A percentile compares a stretch with the other conserved stretches of the same genome.
Conservation (phyloP, 2,329 filamentous ascomycete genomes). For the Blumeria hordei region DNA sequence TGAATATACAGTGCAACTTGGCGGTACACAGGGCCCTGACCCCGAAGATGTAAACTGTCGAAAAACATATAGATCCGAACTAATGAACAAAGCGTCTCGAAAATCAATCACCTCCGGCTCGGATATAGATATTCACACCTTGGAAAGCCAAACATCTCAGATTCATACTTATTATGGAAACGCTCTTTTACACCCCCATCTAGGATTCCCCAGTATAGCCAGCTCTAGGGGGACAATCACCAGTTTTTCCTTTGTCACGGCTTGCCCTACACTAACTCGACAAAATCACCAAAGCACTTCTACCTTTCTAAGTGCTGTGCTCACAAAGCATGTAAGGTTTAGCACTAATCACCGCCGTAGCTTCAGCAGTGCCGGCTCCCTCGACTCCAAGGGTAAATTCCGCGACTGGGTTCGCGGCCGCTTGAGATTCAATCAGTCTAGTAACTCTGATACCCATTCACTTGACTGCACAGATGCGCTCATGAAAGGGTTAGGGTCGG, state of each 20-base stretch:
- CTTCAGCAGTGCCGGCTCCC: neutral
- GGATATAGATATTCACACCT: slow-evolving; percentile 72
- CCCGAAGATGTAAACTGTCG: no score
- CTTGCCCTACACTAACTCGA: slow-evolving; percentile 28
- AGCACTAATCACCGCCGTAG: no score
- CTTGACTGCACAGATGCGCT: no score
- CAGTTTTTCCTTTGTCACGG: slow-evolving; percentile 27
- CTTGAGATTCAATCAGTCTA: slow-evolving; percentile 30
- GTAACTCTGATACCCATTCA: slow-evolving; percentile 7
- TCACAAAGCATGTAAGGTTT: slow-evolving; percentile 7
- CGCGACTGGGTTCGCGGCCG: slow-evolving; percentile 40
- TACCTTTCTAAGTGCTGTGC: slow-evolving; percentile 31
- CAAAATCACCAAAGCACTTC: slow-evolving; percentile 24
- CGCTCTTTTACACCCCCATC: slow-evolving; percentile 22
- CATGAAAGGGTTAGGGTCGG: no score
- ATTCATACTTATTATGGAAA: slow-evolving; percentile 23
- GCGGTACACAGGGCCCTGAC: no score
- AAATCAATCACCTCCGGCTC: slow-evolving; percentile 75
- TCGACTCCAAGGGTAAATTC: slow-evolving; percentile 21
- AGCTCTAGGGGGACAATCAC: slow-evolving; percentile 29
- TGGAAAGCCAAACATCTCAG: slow-evolving; percentile 53
- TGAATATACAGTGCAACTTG: no score
- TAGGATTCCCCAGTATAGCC: slow-evolving; percentile 20
- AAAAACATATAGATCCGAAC: slow-evolving; percentile 17
- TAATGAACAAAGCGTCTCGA: slow-evolving; percentile 51